Evolutionary conservation across 768 basidiomycete species (phyloP).

Genomic region (Macrocybe gigantea): DNA sequence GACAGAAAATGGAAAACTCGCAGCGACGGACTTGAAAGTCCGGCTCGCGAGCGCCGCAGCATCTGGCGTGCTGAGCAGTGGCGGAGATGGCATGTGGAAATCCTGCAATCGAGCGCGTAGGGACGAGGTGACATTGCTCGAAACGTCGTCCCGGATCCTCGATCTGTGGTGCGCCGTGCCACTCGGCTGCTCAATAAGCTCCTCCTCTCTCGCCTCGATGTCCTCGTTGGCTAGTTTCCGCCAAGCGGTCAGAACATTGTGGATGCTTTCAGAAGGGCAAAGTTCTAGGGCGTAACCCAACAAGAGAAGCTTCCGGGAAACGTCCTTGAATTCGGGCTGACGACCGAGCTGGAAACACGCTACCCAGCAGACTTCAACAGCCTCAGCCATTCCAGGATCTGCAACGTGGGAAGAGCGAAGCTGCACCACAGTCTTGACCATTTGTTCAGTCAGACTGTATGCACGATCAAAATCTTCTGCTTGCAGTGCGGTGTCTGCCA

Average conservation of each 20-base stretch:
- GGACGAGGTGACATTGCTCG: slow-evolving; percentile 40
- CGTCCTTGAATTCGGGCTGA: slow-evolving; percentile 69
- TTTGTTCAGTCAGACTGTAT: slow-evolving; percentile 62
- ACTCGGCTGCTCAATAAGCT: slow-evolving; percentile 15
- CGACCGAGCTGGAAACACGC: slow-evolving; percentile 85
- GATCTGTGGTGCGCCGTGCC: slow-evolving; percentile 15
- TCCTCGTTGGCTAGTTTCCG: slow-evolving; percentile 66
- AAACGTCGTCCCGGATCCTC: slow-evolving; percentile 13
- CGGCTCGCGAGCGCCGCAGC: slow-evolving; percentile 74
- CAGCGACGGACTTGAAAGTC: slow-evolving; percentile 73
- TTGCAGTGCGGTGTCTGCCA: slow-evolving; percentile 82
- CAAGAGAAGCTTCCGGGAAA: slow-evolving; percentile 59
- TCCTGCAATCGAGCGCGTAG: slow-evolving; percentile 58
- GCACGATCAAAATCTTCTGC: slow-evolving; percentile 75
- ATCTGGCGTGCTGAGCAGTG: slow-evolving; percentile 67
- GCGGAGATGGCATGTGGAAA: slow-evolving; percentile 64
- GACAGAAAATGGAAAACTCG: slow-evolving; percentile 67
- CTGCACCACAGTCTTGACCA: slow-evolving; percentile 58
- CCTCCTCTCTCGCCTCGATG: slow-evolving; percentile 42
- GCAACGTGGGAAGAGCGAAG: slow-evolving; percentile 36
- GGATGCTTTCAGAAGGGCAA: slow-evolving; percentile 76
- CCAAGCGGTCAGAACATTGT: slow-evolving; percentile 78
- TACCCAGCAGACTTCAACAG: slow-evolving; percentile 84
- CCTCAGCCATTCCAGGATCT: slow-evolving; percentile 37
- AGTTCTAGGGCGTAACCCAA: slow-evolving; percentile 81